phyloP scores from a whole-genome alignment of 371 early-diverging fungal species.

The Synchytrium microbalum region DNA sequence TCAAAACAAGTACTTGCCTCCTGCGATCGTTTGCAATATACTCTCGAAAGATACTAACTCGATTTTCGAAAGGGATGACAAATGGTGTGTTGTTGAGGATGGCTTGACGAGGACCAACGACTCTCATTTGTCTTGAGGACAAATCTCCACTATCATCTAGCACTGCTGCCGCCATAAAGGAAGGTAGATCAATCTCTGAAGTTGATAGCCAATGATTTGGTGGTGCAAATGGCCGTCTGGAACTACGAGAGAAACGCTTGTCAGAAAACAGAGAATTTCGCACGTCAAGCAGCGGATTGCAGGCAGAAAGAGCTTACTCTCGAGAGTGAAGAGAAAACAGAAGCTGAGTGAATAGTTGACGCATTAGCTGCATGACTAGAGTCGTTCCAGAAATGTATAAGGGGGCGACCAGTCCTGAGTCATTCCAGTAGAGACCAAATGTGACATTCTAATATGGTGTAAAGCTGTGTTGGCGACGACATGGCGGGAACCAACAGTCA shows the following conservation, averaged over 20 bases:
- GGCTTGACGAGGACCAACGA: conserved; percentile 57
- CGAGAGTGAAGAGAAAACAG: conserved; percentile 71
- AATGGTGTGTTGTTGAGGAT: conserved; percentile 80
- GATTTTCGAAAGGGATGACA: conserved; percentile 79
- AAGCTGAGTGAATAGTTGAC: conserved; percentile 55
- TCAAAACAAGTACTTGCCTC: conserved; percentile 25
- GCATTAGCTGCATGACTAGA: no score
- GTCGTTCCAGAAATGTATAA: no score
- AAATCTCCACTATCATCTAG: conserved; percentile 42
- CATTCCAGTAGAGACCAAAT: no score
- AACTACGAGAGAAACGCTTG: conserved; percentile 35
- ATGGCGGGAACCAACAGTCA: no score
- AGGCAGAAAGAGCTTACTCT: no score
- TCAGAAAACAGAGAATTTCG: no score
- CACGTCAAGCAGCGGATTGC: no score
- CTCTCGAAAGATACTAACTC: conserved; percentile 77
- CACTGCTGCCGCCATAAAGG: conserved; percentile 52
- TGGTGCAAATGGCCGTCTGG: conserved; percentile 60
- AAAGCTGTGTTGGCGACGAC: no score
- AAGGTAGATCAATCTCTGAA: conserved; percentile 51
- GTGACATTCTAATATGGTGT: no score
- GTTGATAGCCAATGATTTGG: conserved; percentile 67
- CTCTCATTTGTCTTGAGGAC: conserved; percentile 27
- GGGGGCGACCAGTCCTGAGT: no score
- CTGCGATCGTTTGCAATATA: conserved; percentile 62